Base-by-base conservation (phyloP, 345 rosid species). In the Nephelium lappaceum region DNA sequence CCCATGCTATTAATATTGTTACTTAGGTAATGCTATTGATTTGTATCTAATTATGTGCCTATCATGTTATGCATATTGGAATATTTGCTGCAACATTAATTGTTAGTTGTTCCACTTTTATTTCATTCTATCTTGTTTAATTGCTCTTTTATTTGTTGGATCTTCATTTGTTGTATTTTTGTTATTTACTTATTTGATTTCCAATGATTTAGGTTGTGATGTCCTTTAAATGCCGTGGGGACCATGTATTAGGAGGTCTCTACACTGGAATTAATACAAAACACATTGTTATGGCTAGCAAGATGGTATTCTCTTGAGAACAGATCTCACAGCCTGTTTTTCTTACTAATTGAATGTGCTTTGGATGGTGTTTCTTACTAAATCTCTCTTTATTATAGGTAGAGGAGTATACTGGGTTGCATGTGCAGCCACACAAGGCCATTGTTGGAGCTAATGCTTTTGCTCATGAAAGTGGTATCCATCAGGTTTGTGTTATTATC, bases 381-480 rank as follows among this genome's bases (percentile, higher is more conserved):
- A 57, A 5, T 43, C 3, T 27, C 18, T 62, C 12, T 73, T 58
- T 77, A 73, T 18, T 71, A 66, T 69, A 96, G 99, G 98, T 96
- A 7, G 99, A 96, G 74, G 99, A 96, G n/a, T 93, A 88, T 77
- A 90, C 97, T 0, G 99, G 98, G 19, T 84, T 96, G 87, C 88
- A 88, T 0, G 85, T 92, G 51, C 99, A 93, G 85, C 98, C 99
- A 4, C 99, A 95, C 85, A 95, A 95, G 85, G 99, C 98, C 57
- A 91, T 93, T 78, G 97, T 95, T 82, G 97, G 99, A 79, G 97
- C 91, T 11, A 95, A 95, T 88, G 99, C 98, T 82, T 95, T 95
- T 84, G 97, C 97, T 64, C 98, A 95, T 86, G 97, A 93, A 81
- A 95, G 99, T 78, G 98, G 99, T 68, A 90, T 93, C 72, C 99